Evolutionary conservation across 2,329 filamentous ascomycete genomes (phyloP).

Genomic region (Blumeria hordei): DNA sequence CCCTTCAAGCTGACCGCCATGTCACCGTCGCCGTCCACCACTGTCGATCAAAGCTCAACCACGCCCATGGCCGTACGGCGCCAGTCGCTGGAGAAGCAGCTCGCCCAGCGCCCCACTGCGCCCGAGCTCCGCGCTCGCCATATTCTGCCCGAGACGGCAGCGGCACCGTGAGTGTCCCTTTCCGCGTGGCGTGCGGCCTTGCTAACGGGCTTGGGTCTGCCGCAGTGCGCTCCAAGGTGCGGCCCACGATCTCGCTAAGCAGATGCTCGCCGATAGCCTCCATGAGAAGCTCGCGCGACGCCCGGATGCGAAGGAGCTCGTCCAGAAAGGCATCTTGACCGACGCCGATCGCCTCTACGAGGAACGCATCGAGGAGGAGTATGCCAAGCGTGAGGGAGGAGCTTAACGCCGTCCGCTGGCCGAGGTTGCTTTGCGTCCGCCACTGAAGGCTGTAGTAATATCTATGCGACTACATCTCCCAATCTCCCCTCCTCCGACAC

Average conservation of each 20-base stretch:
- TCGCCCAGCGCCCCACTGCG: slow-evolving; percentile 41
- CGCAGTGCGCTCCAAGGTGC: slow-evolving; percentile 35
- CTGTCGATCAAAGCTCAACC: too few relatives aligned
- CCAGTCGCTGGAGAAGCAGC: slow-evolving; percentile 49
- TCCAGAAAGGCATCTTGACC: slow-evolving; percentile 58
- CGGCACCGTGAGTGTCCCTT: slow-evolving; percentile 30
- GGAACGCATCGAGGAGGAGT: slow-evolving; percentile 38
- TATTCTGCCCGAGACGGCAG: slow-evolving; percentile 41
- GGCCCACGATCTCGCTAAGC: slow-evolving; percentile 63
- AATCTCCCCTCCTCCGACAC: too few relatives aligned
- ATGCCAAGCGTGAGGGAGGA: slow-evolving; percentile 36
- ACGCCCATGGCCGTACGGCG: slow-evolving; percentile 20
- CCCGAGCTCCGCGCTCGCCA: slow-evolving; percentile 44
- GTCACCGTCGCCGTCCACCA: too few relatives aligned
- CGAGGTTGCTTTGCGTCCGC: too few relatives aligned
- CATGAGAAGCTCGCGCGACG: slow-evolving; percentile 69
- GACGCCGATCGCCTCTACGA: slow-evolving; percentile 21
- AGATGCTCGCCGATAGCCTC: slow-evolving; percentile 67
- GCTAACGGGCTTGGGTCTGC: too few relatives aligned
- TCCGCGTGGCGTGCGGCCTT: not conserved
- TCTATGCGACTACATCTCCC: too few relatives aligned
- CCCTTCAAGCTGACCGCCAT: too few relatives aligned
- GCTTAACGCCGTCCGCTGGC: slow-evolving; percentile 19
- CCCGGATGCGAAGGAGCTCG: slow-evolving; percentile 49
- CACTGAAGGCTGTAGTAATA: too few relatives aligned